Conservation (phyloP, 306 rosid species). For the Lathyrus sativus region DNA sequence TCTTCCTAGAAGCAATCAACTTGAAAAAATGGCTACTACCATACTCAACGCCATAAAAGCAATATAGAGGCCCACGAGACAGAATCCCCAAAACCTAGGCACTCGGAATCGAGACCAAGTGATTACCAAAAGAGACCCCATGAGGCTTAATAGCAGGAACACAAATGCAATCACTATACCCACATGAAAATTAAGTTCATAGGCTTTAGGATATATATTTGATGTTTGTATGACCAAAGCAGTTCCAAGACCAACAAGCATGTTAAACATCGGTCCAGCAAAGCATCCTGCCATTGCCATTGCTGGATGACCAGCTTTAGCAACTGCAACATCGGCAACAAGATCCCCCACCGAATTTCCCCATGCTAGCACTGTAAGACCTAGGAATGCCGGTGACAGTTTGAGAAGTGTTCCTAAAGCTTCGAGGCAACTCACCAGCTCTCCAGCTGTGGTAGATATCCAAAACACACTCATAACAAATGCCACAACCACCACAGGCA, state of each 20-base stretch:
- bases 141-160: slow-evolving; percentile 83
- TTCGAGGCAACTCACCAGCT: slow-evolving; percentile 87
- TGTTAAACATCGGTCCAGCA: slow-evolving; percentile 97
- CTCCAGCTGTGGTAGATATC: slow-evolving; percentile 90
- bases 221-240: slow-evolving; percentile 88
- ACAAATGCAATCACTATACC: slow-evolving; percentile 89
- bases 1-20: slow-evolving; percentile 41
- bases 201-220: slow-evolving; percentile 69
- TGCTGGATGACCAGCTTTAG: slow-evolving; percentile 95
- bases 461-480: slow-evolving; percentile 96
- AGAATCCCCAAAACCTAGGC: slow-evolving; percentile 94
- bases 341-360: slow-evolving; percentile 98
- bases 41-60: slow-evolving; percentile 73
- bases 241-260: slow-evolving; percentile 93
- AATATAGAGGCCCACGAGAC: slow-evolving; percentile 80
- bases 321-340: slow-evolving; percentile 91
- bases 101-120: slow-evolving; percentile 94
- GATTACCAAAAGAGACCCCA: slow-evolving; percentile 91
- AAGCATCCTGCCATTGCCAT: slow-evolving; percentile 99
- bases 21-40: slow-evolving; percentile 68
- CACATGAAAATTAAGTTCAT: slow-evolving; percentile 69
- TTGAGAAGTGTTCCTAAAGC: slow-evolving; percentile 68
- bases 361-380: slow-evolving; percentile 97
- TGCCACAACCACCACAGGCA: slow-evolving; percentile 68
- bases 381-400: slow-evolving; percentile 75